Conservation (phyloP, 1,284 basidiomycete genomes). For the Phaffia rhodozyma region DNA sequence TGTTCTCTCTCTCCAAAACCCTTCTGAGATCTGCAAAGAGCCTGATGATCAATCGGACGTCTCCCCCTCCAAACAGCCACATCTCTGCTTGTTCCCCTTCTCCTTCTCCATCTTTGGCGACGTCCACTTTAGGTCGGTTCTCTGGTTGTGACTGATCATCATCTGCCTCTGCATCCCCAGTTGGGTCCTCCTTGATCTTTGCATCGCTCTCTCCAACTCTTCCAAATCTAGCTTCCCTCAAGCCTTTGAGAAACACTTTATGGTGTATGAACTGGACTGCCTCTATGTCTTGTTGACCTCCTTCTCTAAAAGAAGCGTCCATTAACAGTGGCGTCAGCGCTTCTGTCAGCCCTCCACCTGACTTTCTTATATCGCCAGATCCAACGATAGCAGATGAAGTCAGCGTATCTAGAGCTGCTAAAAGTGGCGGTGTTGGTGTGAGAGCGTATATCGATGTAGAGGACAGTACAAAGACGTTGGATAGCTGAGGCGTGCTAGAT, state of each 20-base stretch:
- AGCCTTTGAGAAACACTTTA: conserved; percentile 12
- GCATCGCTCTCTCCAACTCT: not conserved
- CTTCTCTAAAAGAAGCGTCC: not conserved
- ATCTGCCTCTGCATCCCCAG: not conserved
- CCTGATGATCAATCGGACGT: conserved; percentile 34
- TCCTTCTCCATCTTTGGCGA: not conserved
- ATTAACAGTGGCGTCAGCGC: conserved; percentile 14
- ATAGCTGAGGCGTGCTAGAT: not conserved
- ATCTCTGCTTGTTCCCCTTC: conserved; percentile 9
- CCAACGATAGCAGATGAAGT: not conserved
- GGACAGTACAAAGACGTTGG: conserved; percentile 20
- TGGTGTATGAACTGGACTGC: conserved; percentile 13
- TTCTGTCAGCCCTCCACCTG: not conserved
- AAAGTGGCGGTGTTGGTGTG: conserved; percentile 8
- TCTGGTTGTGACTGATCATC: not conserved
- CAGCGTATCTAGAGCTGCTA: not conserved
- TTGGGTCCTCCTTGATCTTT: not conserved
- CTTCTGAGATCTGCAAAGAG: conserved; percentile 33
- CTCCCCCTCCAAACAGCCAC: conserved; percentile 18
- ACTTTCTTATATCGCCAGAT: not conserved
- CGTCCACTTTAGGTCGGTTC: not conserved
- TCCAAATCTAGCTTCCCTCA: conserved; percentile 13
- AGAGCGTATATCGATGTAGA: conserved; percentile 10
- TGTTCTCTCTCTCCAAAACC: conserved; percentile 1
- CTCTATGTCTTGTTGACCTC: conserved; percentile 7